Conservation (phyloP, 1,284 basidiomycete species). For the Thelephora terrestris region DNA sequence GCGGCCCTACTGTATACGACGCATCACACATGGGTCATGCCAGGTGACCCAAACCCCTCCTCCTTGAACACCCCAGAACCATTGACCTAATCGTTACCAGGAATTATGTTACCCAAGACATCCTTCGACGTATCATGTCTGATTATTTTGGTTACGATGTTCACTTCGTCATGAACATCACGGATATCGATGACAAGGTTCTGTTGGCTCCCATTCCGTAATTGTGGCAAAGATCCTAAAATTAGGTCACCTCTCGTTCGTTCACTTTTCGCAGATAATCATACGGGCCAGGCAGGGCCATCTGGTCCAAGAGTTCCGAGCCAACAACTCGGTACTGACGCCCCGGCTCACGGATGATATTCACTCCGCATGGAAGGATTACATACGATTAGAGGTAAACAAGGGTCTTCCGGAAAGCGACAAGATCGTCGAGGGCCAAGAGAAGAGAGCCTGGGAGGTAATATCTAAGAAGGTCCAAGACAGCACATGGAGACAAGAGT, state of each 20-base stretch:
- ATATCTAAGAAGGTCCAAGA: slow-evolving; percentile 40
- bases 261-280: slow-evolving; percentile 62
- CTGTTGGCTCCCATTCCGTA: slow-evolving; percentile 15
- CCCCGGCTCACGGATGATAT: slow-evolving; percentile 51
- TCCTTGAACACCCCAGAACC: background rate
- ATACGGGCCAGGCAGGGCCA: slow-evolving; percentile 80
- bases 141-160: slow-evolving; percentile 98
- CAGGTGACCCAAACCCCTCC: slow-evolving; percentile 41
- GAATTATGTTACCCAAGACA: slow-evolving; percentile 98
- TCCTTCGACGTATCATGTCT: slow-evolving; percentile 84
- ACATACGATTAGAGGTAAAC: slow-evolving; percentile 50
- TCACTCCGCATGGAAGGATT: slow-evolving; percentile 53
- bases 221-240: background rate
- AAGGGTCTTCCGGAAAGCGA: slow-evolving; percentile 44
- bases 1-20: slow-evolving; percentile 99
- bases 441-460: slow-evolving; percentile 43
- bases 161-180: slow-evolving; percentile 99
- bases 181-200: slow-evolving; percentile 99
- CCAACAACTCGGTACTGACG: slow-evolving; percentile 46
- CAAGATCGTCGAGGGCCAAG: slow-evolving; percentile 35
- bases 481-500: slow-evolving; percentile 59
- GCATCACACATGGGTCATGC: slow-evolving; percentile 99
- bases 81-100: slow-evolving; percentile 30
- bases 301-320: slow-evolving; percentile 60
- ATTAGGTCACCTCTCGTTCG: background rate